phyloP scores from a whole-genome alignment of 345 rosid species.

The Alliaria petiolata region DNA sequence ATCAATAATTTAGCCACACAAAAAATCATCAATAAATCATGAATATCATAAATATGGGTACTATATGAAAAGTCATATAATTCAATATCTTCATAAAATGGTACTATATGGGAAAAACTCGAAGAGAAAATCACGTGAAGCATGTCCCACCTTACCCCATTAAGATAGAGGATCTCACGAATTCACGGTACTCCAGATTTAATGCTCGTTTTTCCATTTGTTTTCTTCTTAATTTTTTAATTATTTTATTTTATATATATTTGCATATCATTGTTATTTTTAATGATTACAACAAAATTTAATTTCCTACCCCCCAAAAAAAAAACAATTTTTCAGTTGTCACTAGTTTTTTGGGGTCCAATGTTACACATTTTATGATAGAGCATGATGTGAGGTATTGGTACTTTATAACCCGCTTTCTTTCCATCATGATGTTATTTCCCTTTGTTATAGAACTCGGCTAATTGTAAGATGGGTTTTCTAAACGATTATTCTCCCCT shows the following conservation, averaged over 20 bases:
- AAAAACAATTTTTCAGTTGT: too few species aligned
- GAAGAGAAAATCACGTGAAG: constrained; percentile 66
- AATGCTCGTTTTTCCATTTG: not conserved
- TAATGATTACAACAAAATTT: not conserved
- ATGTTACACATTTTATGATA: too few species aligned
- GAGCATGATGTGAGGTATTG: too few species aligned
- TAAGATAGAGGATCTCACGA: constrained; percentile 47
- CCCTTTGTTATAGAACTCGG: too few species aligned
- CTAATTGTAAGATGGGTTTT: not conserved
- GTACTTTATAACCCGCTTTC: not conserved
- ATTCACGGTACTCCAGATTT: constrained; percentile 11
- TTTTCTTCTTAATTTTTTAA: not conserved
- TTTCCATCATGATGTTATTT: not conserved
- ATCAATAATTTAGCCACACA: too few species aligned
- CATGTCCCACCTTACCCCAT: constrained; percentile 53
- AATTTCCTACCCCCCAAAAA: too few species aligned
- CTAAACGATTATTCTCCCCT: not conserved
- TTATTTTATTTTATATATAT: not conserved
- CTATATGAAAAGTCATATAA: constrained; percentile 14
- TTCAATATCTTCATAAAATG: constrained; percentile 15
- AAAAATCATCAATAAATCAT: constrained; percentile 12
- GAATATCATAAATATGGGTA: constrained; percentile 14
- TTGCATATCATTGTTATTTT: not conserved
- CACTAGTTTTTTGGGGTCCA: too few species aligned
- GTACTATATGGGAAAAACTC: not conserved